These are phyloP conservation scores for Nepenthes mirabilis DNA, from an alignment of 148 eudicot genomes.

Conservation along the genomic window DNA sequence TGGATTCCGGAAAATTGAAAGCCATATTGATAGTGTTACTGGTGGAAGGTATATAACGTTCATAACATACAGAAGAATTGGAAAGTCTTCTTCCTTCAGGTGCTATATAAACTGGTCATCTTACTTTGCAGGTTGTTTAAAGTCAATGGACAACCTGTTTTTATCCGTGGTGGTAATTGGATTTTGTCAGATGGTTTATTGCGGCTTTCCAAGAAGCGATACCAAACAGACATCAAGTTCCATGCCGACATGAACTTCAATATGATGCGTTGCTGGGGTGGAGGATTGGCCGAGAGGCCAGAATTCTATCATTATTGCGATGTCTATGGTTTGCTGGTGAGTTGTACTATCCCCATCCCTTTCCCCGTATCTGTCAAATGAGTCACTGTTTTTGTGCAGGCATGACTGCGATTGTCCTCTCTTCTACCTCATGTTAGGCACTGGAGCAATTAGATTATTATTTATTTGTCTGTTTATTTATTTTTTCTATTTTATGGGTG, in stretches of 20 bases:
- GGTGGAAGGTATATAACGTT: conserved; percentile 74
- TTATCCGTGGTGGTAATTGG: conserved; percentile 99
- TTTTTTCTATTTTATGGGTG: too few relatives aligned
- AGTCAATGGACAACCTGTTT: conserved; percentile 85
- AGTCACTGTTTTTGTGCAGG: neutral
- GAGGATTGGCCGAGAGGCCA: conserved; percentile 95
- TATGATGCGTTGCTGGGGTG: conserved; percentile 99
- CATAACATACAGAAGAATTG: neutral
- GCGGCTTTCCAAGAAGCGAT: conserved; percentile 80
- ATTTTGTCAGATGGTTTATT: conserved; percentile 92
- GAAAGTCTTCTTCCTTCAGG: neutral
- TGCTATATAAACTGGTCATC: neutral
- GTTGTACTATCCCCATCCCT: conserved; percentile 11
- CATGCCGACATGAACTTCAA: conserved; percentile 99
- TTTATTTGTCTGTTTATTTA: too few relatives aligned
- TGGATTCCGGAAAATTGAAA: conserved; percentile 94
- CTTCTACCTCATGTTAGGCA: neutral
- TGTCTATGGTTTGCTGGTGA: conserved; percentile 79
- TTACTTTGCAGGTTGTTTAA: conserved; percentile 63
- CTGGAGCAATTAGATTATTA: too few relatives aligned
- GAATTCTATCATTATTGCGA: conserved; percentile 95
- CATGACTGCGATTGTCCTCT: neutral
- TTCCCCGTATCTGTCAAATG: neutral
- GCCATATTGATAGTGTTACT: conserved; percentile 59
- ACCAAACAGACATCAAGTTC: conserved; percentile 85